Conservation (phyloP, 805 yeast species). For the Saccharomycopsis fibuligera region DNA sequence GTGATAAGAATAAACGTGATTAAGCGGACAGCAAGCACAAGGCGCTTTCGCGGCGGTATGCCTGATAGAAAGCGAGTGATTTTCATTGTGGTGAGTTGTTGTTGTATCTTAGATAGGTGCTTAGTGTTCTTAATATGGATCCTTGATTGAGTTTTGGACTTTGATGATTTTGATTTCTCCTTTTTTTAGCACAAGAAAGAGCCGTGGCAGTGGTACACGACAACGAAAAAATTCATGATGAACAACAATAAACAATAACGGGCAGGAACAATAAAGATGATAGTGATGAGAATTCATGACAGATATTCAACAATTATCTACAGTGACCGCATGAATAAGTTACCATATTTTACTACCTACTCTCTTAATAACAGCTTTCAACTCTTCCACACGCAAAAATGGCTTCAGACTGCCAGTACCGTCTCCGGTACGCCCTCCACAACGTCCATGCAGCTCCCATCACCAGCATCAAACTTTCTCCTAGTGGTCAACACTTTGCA, state of each 20-base stretch:
- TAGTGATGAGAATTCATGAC: no score
- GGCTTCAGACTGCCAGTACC: not conserved
- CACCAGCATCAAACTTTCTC: not conserved
- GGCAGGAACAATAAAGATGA: no score
- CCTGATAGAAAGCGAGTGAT: no score
- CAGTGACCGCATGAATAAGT: not conserved
- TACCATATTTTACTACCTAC: not conserved
- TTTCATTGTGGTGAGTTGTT: not conserved
- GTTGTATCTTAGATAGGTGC: not conserved
- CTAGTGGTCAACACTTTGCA: conserved; percentile 54
- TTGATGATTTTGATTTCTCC: not conserved
- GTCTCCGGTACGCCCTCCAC: no score
- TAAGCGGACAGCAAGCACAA: not conserved
- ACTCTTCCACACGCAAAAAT: not conserved
- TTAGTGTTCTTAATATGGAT: not conserved
- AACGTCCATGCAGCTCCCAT: not conserved
- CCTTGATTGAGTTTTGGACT: not conserved
- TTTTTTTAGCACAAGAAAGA: not conserved
- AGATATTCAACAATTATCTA: no score
- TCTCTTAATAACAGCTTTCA: not conserved
- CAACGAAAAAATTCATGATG: no score
- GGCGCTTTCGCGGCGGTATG: not conserved
- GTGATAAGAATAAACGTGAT: conserved; percentile 6
- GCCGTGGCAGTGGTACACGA: not conserved
- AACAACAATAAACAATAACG: no score